phyloP scores from a whole-genome alignment of 192 early-diverging fungal genomes.

The Coemansia asiatica region DNA sequence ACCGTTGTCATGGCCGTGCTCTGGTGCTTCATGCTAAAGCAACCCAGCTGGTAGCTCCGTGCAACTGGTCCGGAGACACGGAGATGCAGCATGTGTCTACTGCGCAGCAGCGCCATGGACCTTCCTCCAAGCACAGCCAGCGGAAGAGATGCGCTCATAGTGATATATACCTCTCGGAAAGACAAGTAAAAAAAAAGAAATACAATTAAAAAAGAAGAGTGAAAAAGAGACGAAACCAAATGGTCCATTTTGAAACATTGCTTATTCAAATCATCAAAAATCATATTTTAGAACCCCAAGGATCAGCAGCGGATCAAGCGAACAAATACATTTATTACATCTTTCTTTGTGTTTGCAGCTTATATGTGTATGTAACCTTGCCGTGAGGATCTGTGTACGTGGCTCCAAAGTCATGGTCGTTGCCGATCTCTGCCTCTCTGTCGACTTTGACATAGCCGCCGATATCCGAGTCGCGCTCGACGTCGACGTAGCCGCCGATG shows the following conservation, averaged over 20 bases:
- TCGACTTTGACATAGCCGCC: slow-evolving; percentile 31
- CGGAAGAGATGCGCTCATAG: background rate
- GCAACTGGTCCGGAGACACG: background rate
- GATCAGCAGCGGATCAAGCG: background rate
- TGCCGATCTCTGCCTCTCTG: slow-evolving; percentile 30
- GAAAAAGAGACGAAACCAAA: background rate
- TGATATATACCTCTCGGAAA: background rate
- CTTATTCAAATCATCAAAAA: background rate
- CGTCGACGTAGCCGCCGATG: slow-evolving; percentile 23
- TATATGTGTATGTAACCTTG: slow-evolving; percentile 6
- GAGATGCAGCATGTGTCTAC: background rate
- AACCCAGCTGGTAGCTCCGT: background rate
- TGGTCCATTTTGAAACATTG: background rate
- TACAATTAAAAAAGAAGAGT: background rate
- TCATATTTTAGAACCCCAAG: too few relatives aligned
- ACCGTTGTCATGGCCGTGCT: background rate
- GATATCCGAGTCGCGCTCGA: slow-evolving; percentile 24
- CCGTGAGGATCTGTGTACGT: slow-evolving; percentile 1
- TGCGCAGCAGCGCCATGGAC: slow-evolving; percentile 2
- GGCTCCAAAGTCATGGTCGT: slow-evolving; percentile 21
- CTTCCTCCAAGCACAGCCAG: background rate
- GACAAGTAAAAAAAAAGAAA: background rate
- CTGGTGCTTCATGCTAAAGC: background rate
- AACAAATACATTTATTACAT: too few relatives aligned
- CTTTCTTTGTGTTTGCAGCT: background rate